phyloP scores from a whole-genome alignment of 2,329 filamentous ascomycete species.

The Claviceps pusilla region DNA sequence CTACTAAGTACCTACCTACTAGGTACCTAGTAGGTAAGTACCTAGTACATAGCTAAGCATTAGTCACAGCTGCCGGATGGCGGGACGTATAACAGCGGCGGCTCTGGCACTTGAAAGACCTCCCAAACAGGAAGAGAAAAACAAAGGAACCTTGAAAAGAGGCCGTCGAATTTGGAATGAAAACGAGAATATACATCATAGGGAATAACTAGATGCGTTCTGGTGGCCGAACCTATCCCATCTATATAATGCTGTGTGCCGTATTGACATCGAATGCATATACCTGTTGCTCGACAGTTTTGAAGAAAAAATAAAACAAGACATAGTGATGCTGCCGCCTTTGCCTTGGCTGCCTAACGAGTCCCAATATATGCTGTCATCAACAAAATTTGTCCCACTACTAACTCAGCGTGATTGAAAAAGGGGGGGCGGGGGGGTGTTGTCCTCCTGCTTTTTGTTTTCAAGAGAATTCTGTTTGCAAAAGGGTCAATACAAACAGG shows the following conservation, averaged over 20 bases:
- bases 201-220: not conserved
- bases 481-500: not conserved
- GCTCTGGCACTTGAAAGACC: too few species aligned
- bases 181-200: not conserved
- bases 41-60: too few species aligned
- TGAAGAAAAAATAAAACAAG: constrained; percentile 5
- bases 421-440: not conserved
- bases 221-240: constrained; percentile 1
- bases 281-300: not conserved
- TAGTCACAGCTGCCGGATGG: too few species aligned
- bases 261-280: not conserved
- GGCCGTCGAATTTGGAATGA: not conserved
- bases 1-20: too few species aligned
- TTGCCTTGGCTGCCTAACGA: not conserved
- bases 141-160: too few species aligned
- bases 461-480: not conserved
- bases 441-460: not conserved
- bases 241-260: constrained; percentile 3
- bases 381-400: constrained; percentile 1
- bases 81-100: too few species aligned
- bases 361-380: not conserved
- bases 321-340: not conserved
- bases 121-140: too few species aligned
- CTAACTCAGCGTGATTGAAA: not conserved
- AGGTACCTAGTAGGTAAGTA: too few species aligned